Percentiles rank a stretch among this genome's conserved stretches.
Evolutionary conservation across 805 yeast genomes (phyloP).

Genomic region (Sugiyamaella valdiviana): DNA sequence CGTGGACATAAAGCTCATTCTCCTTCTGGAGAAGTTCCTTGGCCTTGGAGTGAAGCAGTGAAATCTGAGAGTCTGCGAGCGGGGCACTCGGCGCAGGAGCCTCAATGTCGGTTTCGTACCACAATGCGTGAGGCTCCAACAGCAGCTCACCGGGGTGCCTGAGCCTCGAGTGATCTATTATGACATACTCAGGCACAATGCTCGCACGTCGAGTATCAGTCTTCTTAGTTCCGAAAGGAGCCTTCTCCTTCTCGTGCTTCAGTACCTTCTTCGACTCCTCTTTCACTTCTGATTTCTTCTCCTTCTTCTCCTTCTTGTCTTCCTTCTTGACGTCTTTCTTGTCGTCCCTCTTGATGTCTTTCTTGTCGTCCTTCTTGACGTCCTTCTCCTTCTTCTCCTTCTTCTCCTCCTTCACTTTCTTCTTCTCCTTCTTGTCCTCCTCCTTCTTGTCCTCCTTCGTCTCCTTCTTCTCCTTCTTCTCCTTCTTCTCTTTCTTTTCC

Average conservation of each 20-base stretch:
- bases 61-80: conserved; percentile 42
- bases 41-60: conserved; percentile 59
- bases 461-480: conserved; percentile 23
- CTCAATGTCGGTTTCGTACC: conserved; percentile 62
- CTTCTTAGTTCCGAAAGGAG: neutral
- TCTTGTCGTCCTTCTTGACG: conserved; percentile 23
- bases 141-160: conserved; percentile 30
- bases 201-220: neutral
- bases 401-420: conserved; percentile 21
- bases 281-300: conserved; percentile 21
- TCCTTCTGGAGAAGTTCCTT: conserved; percentile 60
- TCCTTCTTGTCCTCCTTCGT: conserved; percentile 23
- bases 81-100: conserved; percentile 16
- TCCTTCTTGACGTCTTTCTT: neutral
- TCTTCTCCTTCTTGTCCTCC: conserved; percentile 21
- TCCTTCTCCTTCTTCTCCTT: conserved; percentile 19
- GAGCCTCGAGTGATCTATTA: conserved; percentile 3
- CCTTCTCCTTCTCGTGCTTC: conserved; percentile 4
- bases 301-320: conserved; percentile 9
- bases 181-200: neutral
- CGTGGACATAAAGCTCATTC: conserved; percentile 62
- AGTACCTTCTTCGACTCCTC: conserved; percentile 1
- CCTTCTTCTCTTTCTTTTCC: neutral
- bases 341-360: conserved; percentile 11
- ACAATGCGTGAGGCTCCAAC: conserved; percentile 60